Conservation (phyloP, 176 grass and related monocot species). For the Carex parvula region DNA sequence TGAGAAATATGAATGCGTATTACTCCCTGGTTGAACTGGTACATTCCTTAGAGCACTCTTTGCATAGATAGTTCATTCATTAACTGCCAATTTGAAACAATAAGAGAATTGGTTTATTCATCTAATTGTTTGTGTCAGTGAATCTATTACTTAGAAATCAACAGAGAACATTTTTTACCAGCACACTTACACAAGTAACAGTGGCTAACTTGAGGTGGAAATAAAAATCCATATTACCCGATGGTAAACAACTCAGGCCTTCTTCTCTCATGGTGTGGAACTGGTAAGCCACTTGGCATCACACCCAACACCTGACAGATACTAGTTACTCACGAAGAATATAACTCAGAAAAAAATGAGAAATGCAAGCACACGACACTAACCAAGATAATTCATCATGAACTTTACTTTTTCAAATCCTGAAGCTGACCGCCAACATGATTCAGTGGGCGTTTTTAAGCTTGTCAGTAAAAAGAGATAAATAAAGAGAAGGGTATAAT, state of each 20-base stretch:
- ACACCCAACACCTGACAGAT: conserved; percentile 70
- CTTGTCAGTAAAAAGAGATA: too few relatives aligned
- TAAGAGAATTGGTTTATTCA: not conserved
- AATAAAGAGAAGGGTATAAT: too few relatives aligned
- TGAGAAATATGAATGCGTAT: too few relatives aligned
- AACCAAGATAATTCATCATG: conserved; percentile 95
- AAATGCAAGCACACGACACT: not conserved
- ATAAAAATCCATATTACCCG: conserved; percentile 42
- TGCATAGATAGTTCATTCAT: conserved; percentile 96
- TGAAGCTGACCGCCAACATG: conserved; percentile 29
- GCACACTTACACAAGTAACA: not conserved
- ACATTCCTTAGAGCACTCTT: conserved; percentile 81
- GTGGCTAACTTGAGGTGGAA: not conserved
- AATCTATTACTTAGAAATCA: too few relatives aligned
- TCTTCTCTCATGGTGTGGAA: conserved; percentile 82
- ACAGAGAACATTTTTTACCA: not conserved
- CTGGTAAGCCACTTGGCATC: conserved; percentile 96
- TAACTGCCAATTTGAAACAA: conserved; percentile 38
- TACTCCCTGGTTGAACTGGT: too few relatives aligned
- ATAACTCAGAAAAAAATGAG: not conserved
- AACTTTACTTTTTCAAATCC: conserved; percentile 58
- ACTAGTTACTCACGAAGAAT: conserved; percentile 8
- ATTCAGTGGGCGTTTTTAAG: too few relatives aligned
- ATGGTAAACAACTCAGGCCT: conserved; percentile 72
- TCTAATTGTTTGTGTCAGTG: not conserved